Base-by-base conservation (phyloP, 495 filamentous ascomycete species). In the Staphylotrichum tortipilum region DNA sequence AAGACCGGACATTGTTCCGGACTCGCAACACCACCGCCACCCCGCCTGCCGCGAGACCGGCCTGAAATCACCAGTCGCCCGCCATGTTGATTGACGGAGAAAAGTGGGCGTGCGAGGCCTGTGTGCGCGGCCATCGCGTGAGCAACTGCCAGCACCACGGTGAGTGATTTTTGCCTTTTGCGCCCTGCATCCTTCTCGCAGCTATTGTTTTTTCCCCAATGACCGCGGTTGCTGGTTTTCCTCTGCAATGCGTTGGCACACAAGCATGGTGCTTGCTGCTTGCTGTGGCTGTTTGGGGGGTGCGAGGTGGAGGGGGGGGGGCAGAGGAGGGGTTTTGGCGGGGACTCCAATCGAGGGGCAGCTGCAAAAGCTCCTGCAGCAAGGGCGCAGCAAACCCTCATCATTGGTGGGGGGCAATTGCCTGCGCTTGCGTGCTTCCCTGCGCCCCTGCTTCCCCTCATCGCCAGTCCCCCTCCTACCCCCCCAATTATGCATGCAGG, bases 31-130 rank as follows among this genome's bases (percentile, higher is more conserved):
- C 7, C 40, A 17, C 4, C 24, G 2, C 29, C 11, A 29, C 3
- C 17, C 24, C 15, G 7, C 15, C 24, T 33, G 26, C 4, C 18
- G n/a, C 43, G 17, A 53, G 44, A 23, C 44, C 22, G 30, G 35
- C n/a, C 19, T 28, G 33, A 22, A 37, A 30, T 39, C 29, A 24
- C 36, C 35, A 31, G 19, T 36, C 28, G 43, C 30, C 64, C 59
- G 61, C 58, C 45, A 91, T 91, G 86, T 73, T 91, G 66, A 88
- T 89, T 66, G 78, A 88, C 70, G 86, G 86, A 67, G 86, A 91
- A 75, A 91, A 91, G 74, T 91, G 78, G 71, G 84, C 85, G 66
- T 94, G 88, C 74, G 88, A 94, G 75, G 88, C 88, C 75, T 94
- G 88, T 74, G 86, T 94, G 68, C 78, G 88, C 69, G 88, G 88